Conservation (phyloP, 1,139 yeast species). For the Hyphopichia buzzinii region DNA sequence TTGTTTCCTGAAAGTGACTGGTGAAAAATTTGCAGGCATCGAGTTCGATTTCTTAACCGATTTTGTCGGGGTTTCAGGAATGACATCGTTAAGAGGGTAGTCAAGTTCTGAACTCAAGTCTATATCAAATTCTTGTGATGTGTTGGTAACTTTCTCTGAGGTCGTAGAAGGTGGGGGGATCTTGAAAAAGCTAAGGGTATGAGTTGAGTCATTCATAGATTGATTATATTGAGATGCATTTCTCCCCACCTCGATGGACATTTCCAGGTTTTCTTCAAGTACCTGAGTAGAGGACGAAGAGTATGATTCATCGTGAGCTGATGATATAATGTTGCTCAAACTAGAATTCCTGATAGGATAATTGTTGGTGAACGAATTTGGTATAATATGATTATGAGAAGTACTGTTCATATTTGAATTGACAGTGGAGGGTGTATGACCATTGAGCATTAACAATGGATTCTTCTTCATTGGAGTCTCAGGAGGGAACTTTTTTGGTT, state of each 20-base stretch:
- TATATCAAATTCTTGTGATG: slow-evolving; percentile 21
- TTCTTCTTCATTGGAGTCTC: slow-evolving; percentile 80
- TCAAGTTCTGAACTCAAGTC: slow-evolving; percentile 20
- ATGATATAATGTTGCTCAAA: slow-evolving; percentile 18
- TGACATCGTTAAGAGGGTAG: slow-evolving; percentile 12
- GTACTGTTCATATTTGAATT: not conserved
- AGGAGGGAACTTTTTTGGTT: slow-evolving; percentile 49
- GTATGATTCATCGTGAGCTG: slow-evolving; percentile 18
- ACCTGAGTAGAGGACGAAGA: not conserved
- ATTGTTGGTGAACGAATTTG: not conserved
- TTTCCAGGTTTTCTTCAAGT: slow-evolving; percentile 22
- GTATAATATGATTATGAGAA: not conserved
- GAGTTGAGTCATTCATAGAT: slow-evolving; percentile 26
- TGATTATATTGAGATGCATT: slow-evolving; percentile 24
- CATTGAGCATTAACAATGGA: slow-evolving; percentile 41
- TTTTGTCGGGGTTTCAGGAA: slow-evolving; percentile 47
- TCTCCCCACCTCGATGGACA: slow-evolving; percentile 45
- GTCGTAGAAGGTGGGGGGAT: slow-evolving; percentile 18
- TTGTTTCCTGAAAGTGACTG: slow-evolving; percentile 17
- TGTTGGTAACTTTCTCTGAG: slow-evolving; percentile 11
- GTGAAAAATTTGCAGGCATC: slow-evolving; percentile 27
- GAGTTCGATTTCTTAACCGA: slow-evolving; percentile 31
- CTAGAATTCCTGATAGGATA: slow-evolving; percentile 7
- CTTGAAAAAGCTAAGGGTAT: slow-evolving; percentile 32
- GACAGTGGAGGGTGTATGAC: slow-evolving; percentile 13